These are phyloP conservation scores for Papiliotrema nemorosa DNA, from an alignment of 1,284 basidiomycete species.

Conservation along the genomic window DNA sequence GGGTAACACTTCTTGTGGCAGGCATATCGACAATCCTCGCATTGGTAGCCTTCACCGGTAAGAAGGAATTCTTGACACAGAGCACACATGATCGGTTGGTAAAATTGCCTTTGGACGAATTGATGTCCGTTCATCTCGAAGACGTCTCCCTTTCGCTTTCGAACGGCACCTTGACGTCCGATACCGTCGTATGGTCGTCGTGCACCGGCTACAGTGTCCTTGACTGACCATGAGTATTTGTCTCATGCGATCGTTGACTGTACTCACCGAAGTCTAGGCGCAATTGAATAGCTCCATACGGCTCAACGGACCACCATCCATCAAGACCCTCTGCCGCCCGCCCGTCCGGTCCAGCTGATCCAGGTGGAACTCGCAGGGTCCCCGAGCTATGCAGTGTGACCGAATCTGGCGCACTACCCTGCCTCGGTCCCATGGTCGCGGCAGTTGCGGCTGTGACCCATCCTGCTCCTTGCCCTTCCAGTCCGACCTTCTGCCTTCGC, in stretches of 20 bases:
- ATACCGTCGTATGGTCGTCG: constrained; percentile 93
- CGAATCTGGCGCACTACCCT: constrained; percentile 33
- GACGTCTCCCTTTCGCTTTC: constrained; percentile 96
- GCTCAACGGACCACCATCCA: constrained; percentile 96
- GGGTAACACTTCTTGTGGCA: constrained; percentile 99
- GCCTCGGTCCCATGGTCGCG: constrained; percentile 39
- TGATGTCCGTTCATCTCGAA: constrained; percentile 99
- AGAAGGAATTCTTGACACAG: constrained; percentile 97
- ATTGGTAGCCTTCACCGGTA: constrained; percentile 96
- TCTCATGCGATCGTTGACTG: not conserved
- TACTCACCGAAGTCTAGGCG: constrained; percentile 82
- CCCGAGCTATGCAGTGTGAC: constrained; percentile 35
- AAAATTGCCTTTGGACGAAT: constrained; percentile 96
- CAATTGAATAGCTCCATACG: constrained; percentile 86
- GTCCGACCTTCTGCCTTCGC: constrained; percentile 83
- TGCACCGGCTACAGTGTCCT: constrained; percentile 79
- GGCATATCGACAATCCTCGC: constrained; percentile 97
- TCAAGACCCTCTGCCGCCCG: constrained; percentile 72
- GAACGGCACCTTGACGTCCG: constrained; percentile 94
- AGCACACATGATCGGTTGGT: constrained; percentile 96
- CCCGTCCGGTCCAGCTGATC: constrained; percentile 19
- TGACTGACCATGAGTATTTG: constrained; percentile 60
- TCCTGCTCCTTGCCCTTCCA: constrained; percentile 67
- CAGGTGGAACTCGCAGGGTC: constrained; percentile 17
- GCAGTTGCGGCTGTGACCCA: constrained; percentile 80